Base-by-base conservation (phyloP, 768 basidiomycete genomes). In the Gymnopilus dilepis region DNA sequence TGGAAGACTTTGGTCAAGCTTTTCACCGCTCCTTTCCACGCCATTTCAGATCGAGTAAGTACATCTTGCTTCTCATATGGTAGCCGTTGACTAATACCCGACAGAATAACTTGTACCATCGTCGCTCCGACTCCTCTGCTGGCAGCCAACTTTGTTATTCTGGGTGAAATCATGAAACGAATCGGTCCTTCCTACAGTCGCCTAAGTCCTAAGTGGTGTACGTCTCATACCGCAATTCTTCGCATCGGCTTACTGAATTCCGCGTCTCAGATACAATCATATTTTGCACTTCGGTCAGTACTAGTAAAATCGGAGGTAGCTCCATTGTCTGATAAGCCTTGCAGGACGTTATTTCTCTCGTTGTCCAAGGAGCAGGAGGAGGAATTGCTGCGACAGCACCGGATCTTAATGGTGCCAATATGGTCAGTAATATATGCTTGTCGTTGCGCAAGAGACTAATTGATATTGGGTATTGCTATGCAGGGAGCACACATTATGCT, bases 351-450 rank as follows among this genome's bases (percentile, higher is more conserved):
- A 69, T 86, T 31, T 82, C 88, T 9, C 78, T 91, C 22, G 71
- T 84, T 24, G 74, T 89, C 1, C 89, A 91, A 73, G 88, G 82
- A 42, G 56, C 50, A 6, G 72, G 89, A 38, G 89, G 89, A 24
- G 88, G 82, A 0, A 67, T 79, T 21, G 87, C 87, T 0, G 77
- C 82, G 2, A 69, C 70, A 0, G 80, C 74, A 1, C 33, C 38
- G 2, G 61, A 57, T 45, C 34, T 60, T 2, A 19, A 64, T 9
- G 69, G 42, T 50, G 64, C 56, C 26, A 60, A 59, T 24, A 53
- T 51, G 6, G 65, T 66, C 19, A 38, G 63, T 50, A n/a, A 7
- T 17, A 28, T 58, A 15, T 31, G 24, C 12, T 50, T 12, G 30
- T 19, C 17, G 12, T n/a, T n/a, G n/a, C n/a, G n/a, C n/a, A n/a